phyloP scores from a whole-genome alignment of 768 basidiomycete genomes.

The Boletus sp. region DNA sequence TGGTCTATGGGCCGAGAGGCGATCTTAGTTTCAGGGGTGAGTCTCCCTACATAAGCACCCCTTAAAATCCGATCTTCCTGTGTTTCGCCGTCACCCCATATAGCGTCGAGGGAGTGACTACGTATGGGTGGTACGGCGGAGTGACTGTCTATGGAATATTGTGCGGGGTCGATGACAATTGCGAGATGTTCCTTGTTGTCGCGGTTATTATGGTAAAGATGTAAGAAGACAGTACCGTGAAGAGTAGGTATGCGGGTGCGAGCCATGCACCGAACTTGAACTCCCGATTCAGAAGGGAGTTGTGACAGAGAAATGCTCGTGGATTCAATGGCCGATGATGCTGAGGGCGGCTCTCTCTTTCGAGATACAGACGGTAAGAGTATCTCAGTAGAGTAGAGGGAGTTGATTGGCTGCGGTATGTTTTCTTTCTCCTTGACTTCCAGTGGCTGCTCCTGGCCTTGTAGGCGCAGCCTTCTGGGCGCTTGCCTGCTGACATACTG shows the following conservation, averaged over 20 bases:
- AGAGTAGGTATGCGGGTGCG: constrained; percentile 97
- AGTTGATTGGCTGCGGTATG: constrained; percentile 27
- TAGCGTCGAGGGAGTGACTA: constrained; percentile 73
- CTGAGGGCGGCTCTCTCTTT: constrained; percentile 38
- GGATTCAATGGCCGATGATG: constrained; percentile 24
- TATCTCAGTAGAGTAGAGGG: constrained; percentile 30
- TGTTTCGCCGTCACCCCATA: constrained; percentile 84
- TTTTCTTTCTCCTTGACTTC: constrained; percentile 49
- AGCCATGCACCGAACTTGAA: constrained; percentile 91
- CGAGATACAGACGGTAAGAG: constrained; percentile 33
- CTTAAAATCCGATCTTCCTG: constrained; percentile 90
- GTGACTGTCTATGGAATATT: constrained; percentile 52
- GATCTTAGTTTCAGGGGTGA: constrained; percentile 53
- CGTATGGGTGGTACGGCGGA: constrained; percentile 60
- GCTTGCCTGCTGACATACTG: constrained; percentile 74
- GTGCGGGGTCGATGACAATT: constrained; percentile 88
- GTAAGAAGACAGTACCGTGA: constrained; percentile 88
- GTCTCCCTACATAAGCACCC: constrained; percentile 88
- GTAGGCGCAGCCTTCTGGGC: constrained; percentile 61
- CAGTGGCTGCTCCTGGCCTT: constrained; percentile 27
- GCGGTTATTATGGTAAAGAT: constrained; percentile 90
- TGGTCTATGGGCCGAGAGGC: constrained; percentile 37
- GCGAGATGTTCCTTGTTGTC: constrained; percentile 96
- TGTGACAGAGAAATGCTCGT: constrained; percentile 3
- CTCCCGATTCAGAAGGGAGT: background rate